Evolutionary conservation across 176 grass and related monocot species (phyloP), one percentile per base, ranked within the genome.

Genomic region (Avena sativa): DNA sequence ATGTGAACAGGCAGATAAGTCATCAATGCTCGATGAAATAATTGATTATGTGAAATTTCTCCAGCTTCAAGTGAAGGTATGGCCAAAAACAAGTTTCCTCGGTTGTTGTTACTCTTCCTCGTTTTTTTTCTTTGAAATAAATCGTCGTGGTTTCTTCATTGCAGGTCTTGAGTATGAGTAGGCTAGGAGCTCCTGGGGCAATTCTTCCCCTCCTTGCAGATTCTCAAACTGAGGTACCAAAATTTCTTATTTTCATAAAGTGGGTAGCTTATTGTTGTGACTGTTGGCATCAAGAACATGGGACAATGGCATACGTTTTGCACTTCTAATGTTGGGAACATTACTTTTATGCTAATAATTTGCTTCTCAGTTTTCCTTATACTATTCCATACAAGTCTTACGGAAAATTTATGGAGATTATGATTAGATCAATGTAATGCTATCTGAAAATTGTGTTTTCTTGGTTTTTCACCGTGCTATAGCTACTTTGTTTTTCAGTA

Each of bases 11-110:
- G 88, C 95, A 81, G 95, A 97, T 59, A 97, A 97, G 79, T 85
- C 91, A 89, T 90, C 95, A 52, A 93, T 97, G 91, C 79, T 97
- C 1, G 95, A 97, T 82, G 92, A 97, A 80, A 97, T 97, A 57
- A 97, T 97, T 74, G 91, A 97, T 52, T 95, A 97, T 87, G 91
- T 97, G 69, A 97, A 95, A 82, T 97, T 97, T 85, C 93, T 97
- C 76, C 95, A 97, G 74, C 95, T 95, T 80, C 95, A 97, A 88
- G 95, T 97, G 71, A 97, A 97, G 91, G 95, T 95, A 89, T 17
- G 63, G 7, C 2, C 52, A 50, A 28, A 20, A 47, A 85, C 76
- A 88, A 21, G 17, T 58, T 88, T 88, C 44, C 44, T 17, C 12
- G 71, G 78, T 34, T 16, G 11, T 47, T 83, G 69, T 50, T 48